phyloP scores from a whole-genome alignment of 1,284 basidiomycete species.

The Rhodotorula glutinis region DNA sequence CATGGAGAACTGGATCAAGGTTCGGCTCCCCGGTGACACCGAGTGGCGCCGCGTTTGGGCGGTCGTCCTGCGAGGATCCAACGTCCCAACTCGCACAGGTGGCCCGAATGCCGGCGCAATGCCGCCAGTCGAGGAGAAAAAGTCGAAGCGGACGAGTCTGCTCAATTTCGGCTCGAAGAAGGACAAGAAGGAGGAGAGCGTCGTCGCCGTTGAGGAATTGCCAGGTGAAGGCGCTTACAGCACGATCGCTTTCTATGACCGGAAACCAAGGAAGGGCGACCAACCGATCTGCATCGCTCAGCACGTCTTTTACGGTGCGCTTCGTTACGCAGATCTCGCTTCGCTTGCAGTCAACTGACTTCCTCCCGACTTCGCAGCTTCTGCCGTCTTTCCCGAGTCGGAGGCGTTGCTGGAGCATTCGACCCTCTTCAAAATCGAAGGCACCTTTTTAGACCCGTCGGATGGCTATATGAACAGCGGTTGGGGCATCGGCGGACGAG shows the following conservation, averaged over 20 bases:
- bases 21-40: conserved; percentile 87
- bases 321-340: conserved; percentile 40
- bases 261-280: conserved; percentile 25
- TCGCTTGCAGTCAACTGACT: neutral
- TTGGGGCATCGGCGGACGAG: conserved; percentile 49
- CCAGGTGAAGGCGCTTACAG: conserved; percentile 43
- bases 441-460: conserved; percentile 34
- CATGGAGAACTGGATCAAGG: conserved; percentile 89
- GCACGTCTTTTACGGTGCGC: conserved; percentile 27
- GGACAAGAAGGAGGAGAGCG: conserved; percentile 5
- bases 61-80: conserved; percentile 55
- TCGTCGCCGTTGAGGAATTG: conserved; percentile 21
- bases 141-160: conserved; percentile 33
- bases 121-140: conserved; percentile 30
- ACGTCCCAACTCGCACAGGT: conserved; percentile 11
- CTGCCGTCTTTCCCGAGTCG: conserved; percentile 90
- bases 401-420: conserved; percentile 83
- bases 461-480: conserved; percentile 51
- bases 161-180: conserved; percentile 35
- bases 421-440: conserved; percentile 80
- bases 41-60: conserved; percentile 95
- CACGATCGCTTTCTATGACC: conserved; percentile 58
- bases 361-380: conserved; percentile 48
- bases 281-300: conserved; percentile 32
- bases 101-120: neutral